phyloP scores from a whole-genome alignment of 2,329 filamentous ascomycete species.

The Lasiodiplodia sp. region DNA sequence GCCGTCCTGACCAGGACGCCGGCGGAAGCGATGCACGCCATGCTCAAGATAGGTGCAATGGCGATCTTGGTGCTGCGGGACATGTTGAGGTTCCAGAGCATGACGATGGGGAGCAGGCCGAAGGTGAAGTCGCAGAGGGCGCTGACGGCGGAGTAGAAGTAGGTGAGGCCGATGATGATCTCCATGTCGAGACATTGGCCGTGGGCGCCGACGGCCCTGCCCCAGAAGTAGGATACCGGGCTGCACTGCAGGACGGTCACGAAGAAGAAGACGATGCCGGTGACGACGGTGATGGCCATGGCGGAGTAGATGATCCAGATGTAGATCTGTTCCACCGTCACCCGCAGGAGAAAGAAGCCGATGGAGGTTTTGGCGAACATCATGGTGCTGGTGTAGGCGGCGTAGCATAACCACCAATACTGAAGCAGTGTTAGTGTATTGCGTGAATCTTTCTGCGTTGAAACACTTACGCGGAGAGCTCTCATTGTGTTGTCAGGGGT shows the following conservation, averaged over 20 bases:
- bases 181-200: slow-evolving; percentile 53
- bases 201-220: slow-evolving; percentile 44
- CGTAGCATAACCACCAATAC: slow-evolving; percentile 30
- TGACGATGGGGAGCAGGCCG: slow-evolving; percentile 58
- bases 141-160: slow-evolving; percentile 56
- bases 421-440: background rate
- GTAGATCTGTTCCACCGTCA: slow-evolving; percentile 6
- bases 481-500: slow-evolving; percentile 34
- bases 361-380: slow-evolving; percentile 9
- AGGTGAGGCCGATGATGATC: slow-evolving; percentile 53
- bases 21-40: slow-evolving; percentile 55
- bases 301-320: slow-evolving; percentile 47
- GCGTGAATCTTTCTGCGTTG: too few relatives aligned
- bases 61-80: slow-evolving; percentile 55
- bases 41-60: slow-evolving; percentile 56
- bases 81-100: slow-evolving; percentile 61
- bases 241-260: slow-evolving; percentile 59
- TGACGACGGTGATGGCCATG: slow-evolving; percentile 45
- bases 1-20: slow-evolving; percentile 45
- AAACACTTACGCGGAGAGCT: slow-evolving; percentile 34
- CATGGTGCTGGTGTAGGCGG: slow-evolving; percentile 27
- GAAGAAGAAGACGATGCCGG: slow-evolving; percentile 54
- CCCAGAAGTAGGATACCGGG: slow-evolving; percentile 60
- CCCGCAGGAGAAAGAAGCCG: slow-evolving; percentile 17
- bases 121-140: slow-evolving; percentile 58